Evolutionary conservation across 106 monocot genomes (phyloP), one percentile per base, ranked within the genome.

Genomic region (Allium fistulosum): DNA sequence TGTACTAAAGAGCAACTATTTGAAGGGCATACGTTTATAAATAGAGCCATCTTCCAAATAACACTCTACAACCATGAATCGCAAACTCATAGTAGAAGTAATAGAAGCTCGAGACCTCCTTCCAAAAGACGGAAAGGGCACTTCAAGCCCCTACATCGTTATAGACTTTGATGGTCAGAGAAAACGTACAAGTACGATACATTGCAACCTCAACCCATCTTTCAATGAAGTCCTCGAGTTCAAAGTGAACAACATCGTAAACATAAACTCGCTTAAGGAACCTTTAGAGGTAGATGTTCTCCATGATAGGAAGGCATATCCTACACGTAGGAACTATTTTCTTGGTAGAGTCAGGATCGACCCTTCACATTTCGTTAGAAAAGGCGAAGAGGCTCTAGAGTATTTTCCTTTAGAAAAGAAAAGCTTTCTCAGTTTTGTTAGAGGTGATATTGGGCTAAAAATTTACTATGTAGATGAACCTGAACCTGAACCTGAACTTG

Each of bases 131-230:
- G 94, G 94, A 48, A 73, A 17, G 51, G 94, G 94, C 18, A 81
- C 84, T 45, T 84, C 90, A 10, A 94, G 90, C 79, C 80, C 94
- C 14, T 94, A 87, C 79, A 90, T 76, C 8, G 64, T 90, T 9
- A 82, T 81, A 2, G 94, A 94, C 78, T 94, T 87, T 70, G 87
- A 94, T 48, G 90, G 94, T 7, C 94, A 94, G 53, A 80, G 90
- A 11, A 73, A 75, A 49, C 74, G 83, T 37, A 94, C 94, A 10
- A 80, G 71, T 45, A 90, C 94, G 18, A 62, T 74, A 2, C 79
- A 62, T 53, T 82, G 94, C 11, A 70, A 71, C 22, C 87, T 94
- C 28, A 94, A 81, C 57, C 94, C 94, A 1, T 22, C 72, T 0
- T 94, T 90, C 90, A 87, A 94, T 46, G 87, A 94, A 71, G 45